phyloP scores from a whole-genome alignment of 179 eudicot species.

The Actinidia arguta region DNA sequence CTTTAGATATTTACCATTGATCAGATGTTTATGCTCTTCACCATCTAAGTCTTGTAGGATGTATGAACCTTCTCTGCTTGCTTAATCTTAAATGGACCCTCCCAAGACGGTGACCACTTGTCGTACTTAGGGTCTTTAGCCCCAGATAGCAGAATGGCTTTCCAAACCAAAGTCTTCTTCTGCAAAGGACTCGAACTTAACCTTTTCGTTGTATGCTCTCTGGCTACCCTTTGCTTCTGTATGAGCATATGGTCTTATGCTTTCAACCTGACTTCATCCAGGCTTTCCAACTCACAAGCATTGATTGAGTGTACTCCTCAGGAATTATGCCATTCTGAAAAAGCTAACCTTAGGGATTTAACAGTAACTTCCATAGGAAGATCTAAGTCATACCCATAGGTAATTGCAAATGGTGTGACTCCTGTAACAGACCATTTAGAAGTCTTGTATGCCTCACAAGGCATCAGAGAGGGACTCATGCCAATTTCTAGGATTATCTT shows the following conservation, averaged over 20 bases:
- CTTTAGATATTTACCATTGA: background rate
- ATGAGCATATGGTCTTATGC: background rate
- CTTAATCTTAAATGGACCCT: background rate
- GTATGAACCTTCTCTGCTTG: background rate
- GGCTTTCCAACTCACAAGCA: background rate
- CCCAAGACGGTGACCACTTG: background rate
- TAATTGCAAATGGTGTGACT: background rate
- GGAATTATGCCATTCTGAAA: background rate
- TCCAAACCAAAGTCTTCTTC: background rate
- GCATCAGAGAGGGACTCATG: background rate
- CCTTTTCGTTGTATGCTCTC: background rate
- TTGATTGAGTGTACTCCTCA: background rate
- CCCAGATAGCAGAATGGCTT: background rate
- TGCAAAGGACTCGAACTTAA: background rate
- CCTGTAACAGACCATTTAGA: background rate
- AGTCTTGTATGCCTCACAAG: background rate
- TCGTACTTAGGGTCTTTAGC: background rate
- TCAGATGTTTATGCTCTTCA: background rate
- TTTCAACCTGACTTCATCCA: background rate
- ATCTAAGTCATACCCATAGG: background rate
- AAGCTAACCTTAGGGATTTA: background rate
- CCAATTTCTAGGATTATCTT: background rate
- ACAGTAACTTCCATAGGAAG: background rate
- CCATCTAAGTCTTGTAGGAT: background rate
- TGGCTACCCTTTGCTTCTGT: background rate